Evolutionary conservation across 805 yeast species (phyloP).

Genomic region (Metschnikowia borealis): DNA sequence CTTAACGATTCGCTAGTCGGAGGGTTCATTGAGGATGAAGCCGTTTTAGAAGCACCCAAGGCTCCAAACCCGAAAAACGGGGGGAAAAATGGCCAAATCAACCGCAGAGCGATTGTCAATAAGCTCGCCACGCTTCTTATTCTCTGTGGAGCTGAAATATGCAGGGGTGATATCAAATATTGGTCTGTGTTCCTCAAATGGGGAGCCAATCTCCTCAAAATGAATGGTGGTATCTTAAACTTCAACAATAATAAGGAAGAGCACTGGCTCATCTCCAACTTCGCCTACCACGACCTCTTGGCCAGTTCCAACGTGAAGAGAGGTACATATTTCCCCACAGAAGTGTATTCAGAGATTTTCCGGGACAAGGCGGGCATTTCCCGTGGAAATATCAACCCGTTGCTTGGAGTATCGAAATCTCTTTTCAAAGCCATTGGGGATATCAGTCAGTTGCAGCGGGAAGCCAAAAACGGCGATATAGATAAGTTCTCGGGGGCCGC

Average conservation of each 20-base stretch:
- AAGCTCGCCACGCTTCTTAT: constrained; percentile 65
- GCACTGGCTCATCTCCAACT: constrained; percentile 71
- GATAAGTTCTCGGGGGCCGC: background rate
- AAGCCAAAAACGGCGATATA: constrained; percentile 33
- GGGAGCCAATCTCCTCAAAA: constrained; percentile 60
- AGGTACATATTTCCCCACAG: constrained; percentile 61
- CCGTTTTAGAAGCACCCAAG: background rate
- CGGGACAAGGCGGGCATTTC: constrained; percentile 30
- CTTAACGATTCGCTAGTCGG: constrained; percentile 18
- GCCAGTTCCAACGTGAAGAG: constrained; percentile 58
- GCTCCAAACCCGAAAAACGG: background rate
- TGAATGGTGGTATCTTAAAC: constrained; percentile 60
- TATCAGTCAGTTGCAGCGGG: constrained; percentile 56
- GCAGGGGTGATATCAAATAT: constrained; percentile 73
- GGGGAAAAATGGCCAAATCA: constrained; percentile 1
- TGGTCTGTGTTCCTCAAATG: constrained; percentile 67
- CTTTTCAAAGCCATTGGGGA: constrained; percentile 66
- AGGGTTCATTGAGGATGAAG: background rate
- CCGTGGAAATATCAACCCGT: constrained; percentile 54
- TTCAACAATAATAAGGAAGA: constrained; percentile 52
- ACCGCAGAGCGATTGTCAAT: constrained; percentile 33
- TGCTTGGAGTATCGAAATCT: constrained; percentile 69
- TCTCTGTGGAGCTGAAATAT: constrained; percentile 75
- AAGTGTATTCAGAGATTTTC: constrained; percentile 55
- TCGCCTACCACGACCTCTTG: constrained; percentile 76